phyloP scores from a whole-genome alignment of 1,139 yeast genomes.

The Geotrichum candidum region DNA sequence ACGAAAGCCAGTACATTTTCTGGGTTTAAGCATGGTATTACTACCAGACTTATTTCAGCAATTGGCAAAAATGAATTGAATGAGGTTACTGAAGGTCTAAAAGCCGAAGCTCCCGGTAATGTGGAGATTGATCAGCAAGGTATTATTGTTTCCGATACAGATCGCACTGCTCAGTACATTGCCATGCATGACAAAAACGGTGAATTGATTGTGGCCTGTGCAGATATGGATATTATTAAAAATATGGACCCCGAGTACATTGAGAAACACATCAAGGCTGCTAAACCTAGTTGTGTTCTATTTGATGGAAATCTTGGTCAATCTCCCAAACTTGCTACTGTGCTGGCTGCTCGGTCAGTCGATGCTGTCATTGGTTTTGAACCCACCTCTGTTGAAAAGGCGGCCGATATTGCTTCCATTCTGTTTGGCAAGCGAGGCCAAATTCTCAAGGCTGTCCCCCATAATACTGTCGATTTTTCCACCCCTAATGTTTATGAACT shows the following conservation, averaged over 20 bases:
- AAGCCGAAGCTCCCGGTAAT: slow-evolving; percentile 28
- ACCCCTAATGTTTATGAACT: slow-evolving; percentile 71
- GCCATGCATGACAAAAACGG: slow-evolving; percentile 62
- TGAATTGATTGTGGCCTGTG: slow-evolving; percentile 65
- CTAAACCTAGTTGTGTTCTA: slow-evolving; percentile 42
- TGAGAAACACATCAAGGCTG: slow-evolving; percentile 25
- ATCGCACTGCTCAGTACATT: slow-evolving; percentile 61
- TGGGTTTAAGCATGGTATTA: slow-evolving; percentile 21
- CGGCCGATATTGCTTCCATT: slow-evolving; percentile 34
- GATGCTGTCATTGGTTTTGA: slow-evolving; percentile 49
- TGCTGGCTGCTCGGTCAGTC: slow-evolving; percentile 29
- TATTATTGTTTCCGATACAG: slow-evolving; percentile 31
- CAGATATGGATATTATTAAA: slow-evolving; percentile 74
- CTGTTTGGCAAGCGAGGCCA: slow-evolving; percentile 18
- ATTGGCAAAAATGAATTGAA: slow-evolving; percentile 59
- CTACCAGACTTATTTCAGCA: slow-evolving; percentile 49
- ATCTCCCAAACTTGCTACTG: slow-evolving; percentile 38
- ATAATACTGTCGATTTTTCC: slow-evolving; percentile 40
- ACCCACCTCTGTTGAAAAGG: slow-evolving; percentile 69
- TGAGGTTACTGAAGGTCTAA: slow-evolving; percentile 38
- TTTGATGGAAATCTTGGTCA: slow-evolving; percentile 65
- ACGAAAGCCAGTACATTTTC: slow-evolving; percentile 47
- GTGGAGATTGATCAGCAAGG: slow-evolving; percentile 41
- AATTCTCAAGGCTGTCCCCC: slow-evolving; percentile 31
- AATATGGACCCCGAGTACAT: slow-evolving; percentile 43